Percentiles rank a stretch among this genome's conserved stretches.
phyloP scores from a whole-genome alignment of 345 rosid genomes.

The Cardamine occulta region DNA sequence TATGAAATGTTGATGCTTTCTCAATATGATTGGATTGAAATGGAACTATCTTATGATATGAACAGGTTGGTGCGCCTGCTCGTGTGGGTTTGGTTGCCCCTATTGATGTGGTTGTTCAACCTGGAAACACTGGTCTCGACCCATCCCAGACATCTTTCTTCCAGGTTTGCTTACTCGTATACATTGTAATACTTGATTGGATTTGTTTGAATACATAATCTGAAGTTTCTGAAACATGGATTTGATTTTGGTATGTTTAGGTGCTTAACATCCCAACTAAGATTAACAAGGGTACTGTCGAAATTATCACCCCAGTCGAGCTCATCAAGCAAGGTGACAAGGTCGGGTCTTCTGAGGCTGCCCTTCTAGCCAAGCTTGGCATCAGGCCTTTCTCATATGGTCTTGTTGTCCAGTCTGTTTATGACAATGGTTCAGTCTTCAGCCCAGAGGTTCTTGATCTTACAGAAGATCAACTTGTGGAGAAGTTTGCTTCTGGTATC shows the following conservation, averaged over 20 bases:
- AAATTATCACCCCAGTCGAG: conserved; percentile 83
- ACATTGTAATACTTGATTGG: not conserved
- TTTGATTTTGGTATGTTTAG: conserved; percentile 33
- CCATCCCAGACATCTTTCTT: conserved; percentile 98
- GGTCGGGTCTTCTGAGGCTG: conserved; percentile 88
- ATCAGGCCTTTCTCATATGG: conserved; percentile 87
- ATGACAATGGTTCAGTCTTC: conserved; percentile 89
- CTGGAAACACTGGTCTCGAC: conserved; percentile 98
- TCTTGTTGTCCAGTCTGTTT: conserved; percentile 71
- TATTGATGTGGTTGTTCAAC: conserved; percentile 94
- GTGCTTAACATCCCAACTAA: conserved; percentile 81
- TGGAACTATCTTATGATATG: not conserved
- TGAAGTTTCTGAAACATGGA: not conserved
- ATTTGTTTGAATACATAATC: not conserved
- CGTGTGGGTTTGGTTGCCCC: conserved; percentile 98
- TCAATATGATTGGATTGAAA: not conserved
- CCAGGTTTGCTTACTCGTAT: conserved; percentile 52
- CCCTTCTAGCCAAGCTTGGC: conserved; percentile 71
- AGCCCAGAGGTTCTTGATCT: conserved; percentile 90
- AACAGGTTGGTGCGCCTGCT: conserved; percentile 98
- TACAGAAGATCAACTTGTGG: conserved; percentile 78
- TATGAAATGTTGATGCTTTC: not conserved
- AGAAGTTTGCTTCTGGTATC: conserved; percentile 78
- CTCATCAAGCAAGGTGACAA: conserved; percentile 79
- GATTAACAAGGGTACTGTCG: conserved; percentile 89